Base-by-base conservation (phyloP, 345 rosid species). In the Excoecaria cochinchinensis region DNA sequence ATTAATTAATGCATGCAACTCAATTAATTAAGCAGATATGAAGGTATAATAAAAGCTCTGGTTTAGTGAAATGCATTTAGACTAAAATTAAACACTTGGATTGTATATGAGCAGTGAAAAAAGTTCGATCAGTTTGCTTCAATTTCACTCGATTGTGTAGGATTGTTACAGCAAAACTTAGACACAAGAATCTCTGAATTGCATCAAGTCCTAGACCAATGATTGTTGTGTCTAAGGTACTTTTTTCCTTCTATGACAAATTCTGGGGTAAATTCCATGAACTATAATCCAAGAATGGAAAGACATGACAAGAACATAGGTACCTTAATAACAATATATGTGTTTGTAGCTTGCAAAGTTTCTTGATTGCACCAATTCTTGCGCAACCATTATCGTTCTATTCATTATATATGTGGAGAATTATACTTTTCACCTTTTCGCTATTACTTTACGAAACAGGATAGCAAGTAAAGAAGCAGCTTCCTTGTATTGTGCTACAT, bases 401-500 rank as follows among this genome's bases (percentile, higher is more conserved):
- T 53, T 58, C 36, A 8, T 58, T 36, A 58, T 58, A 31, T 31
- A 44, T 44, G 5, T 6, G 10, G 22, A 14, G 21, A 53, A 15
- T n/a, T 16, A 16, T 53, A 15, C 8, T 4, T 5, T 42, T 63
- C 60, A 42, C 21, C 39, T 59, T 72, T 46, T 60, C 21, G 63
- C 31, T 25, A 71, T 60, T 61, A 50, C 1, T 50, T 66, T 24
- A 56, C 22, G 51, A 65, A 68, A 73, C 48, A 58, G 52, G 69
- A 56, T 0, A 24, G 46, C 40, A 75, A 75, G 59, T 48, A 19
- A 8, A 44, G 57, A 52, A 74, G 69, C 80, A 84, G 56, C 69
- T 70, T 65, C 77, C 81, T 64, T 36, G 19, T 74, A 76, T 47
- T 36, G 52, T 79, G 83, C 78, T 76, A 48, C 74, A 79, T 79